Evolutionary conservation across 1,284 basidiomycete species (phyloP).

Genomic region (Papiliotrema terrestris): DNA sequence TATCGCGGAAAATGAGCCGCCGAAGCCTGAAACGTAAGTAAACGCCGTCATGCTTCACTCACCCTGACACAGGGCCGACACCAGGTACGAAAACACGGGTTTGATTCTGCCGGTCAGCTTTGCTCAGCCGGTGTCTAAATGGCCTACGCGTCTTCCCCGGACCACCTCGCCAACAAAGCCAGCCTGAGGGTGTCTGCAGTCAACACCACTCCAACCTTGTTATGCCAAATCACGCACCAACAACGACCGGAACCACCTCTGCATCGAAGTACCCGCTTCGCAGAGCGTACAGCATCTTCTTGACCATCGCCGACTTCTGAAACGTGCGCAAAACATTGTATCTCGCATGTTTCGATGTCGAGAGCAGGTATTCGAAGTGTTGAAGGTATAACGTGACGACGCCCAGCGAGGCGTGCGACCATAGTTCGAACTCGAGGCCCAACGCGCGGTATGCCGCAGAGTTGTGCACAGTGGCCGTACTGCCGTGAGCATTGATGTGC

Average conservation of each 20-base stretch:
- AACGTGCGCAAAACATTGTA: conserved; percentile 68
- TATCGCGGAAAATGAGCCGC: conserved; percentile 9
- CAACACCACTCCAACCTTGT: background rate
- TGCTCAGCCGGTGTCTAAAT: background rate
- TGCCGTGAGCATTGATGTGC: conserved; percentile 40
- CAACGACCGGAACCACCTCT: conserved; percentile 57
- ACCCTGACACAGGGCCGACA: conserved; percentile 75
- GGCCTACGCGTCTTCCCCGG: conserved; percentile 41
- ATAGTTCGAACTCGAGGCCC: conserved; percentile 85
- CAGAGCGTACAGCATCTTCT: conserved; percentile 73
- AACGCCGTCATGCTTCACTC: conserved; percentile 20
- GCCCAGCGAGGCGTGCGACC: conserved; percentile 66
- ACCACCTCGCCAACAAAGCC: conserved; percentile 39
- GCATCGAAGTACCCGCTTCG: conserved; percentile 69
- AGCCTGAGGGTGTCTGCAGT: conserved; percentile 26
- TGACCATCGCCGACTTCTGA: conserved; percentile 66
- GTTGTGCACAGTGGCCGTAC: conserved; percentile 76
- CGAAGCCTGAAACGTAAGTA: conserved; percentile 4
- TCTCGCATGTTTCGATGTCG: conserved; percentile 64
- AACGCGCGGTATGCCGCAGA: conserved; percentile 75
- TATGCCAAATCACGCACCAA: conserved; percentile 49
- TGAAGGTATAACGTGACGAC: conserved; percentile 74
- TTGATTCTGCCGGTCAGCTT: conserved; percentile 63
- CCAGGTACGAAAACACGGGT: conserved; percentile 77
- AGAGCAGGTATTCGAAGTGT: conserved; percentile 69